phyloP scores from a whole-genome alignment of 768 basidiomycete genomes.

The Russula virescens region DNA sequence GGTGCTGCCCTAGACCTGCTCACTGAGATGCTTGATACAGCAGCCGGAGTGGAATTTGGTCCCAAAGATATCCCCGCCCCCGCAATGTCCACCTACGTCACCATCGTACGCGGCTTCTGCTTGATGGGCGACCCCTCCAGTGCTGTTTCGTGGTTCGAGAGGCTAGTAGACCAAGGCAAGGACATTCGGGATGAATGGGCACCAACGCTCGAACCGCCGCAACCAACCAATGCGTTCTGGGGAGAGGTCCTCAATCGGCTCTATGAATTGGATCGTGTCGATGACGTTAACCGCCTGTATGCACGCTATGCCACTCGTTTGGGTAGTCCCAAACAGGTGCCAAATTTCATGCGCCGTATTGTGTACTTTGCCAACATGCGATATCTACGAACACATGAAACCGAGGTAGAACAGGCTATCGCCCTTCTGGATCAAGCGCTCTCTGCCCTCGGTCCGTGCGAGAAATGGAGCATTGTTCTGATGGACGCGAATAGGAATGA shows the following conservation, averaged over 20 bases:
- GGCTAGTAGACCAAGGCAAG: constrained; percentile 45
- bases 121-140: constrained; percentile 52
- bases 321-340: constrained; percentile 28
- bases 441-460: constrained; percentile 15
- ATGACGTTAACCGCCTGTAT: constrained; percentile 54
- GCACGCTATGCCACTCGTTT: constrained; percentile 33
- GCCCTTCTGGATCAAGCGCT: constrained; percentile 28
- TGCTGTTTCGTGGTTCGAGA: constrained; percentile 68
- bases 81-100: constrained; percentile 55
- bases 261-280: constrained; percentile 41
- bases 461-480: constrained; percentile 3
- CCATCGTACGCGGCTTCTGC: constrained; percentile 63
- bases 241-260: constrained; percentile 52
- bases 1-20: constrained; percentile 61
- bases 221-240: constrained; percentile 56
- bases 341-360: constrained; percentile 34
- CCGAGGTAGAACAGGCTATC: constrained; percentile 8
- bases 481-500: constrained; percentile 13
- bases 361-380: constrained; percentile 41
- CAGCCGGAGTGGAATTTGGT: constrained; percentile 31
- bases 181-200: constrained; percentile 35
- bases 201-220: constrained; percentile 38
- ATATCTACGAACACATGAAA: constrained; percentile 27
- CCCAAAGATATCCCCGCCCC: constrained; percentile 48
- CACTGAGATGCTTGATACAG: constrained; percentile 60